phyloP scores from a whole-genome alignment of 1,284 basidiomycete genomes.

The Microbotryomycetes sp. region DNA sequence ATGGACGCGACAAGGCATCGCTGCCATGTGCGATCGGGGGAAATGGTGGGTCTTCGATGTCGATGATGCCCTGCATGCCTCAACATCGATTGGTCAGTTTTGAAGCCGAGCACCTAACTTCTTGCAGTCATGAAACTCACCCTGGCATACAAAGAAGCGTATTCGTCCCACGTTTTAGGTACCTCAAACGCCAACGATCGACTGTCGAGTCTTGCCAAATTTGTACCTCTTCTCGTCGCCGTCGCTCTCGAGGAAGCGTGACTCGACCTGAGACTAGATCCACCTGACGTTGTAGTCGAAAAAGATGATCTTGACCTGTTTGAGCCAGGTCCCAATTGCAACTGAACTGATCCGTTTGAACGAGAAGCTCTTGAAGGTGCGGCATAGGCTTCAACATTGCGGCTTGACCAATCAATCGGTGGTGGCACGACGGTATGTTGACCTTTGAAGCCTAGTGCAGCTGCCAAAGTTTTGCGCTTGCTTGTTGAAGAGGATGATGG shows the following conservation, averaged over 20 bases:
- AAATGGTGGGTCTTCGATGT: background rate
- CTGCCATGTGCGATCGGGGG: background rate
- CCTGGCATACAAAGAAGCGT: background rate
- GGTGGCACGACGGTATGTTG: background rate
- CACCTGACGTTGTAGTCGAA: background rate
- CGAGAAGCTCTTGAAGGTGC: background rate
- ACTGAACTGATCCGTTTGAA: background rate
- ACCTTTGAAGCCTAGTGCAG: background rate
- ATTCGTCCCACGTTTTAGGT: background rate
- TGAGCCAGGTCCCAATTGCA: background rate
- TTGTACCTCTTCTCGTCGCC: background rate
- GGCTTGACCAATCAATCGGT: background rate
- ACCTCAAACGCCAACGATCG: background rate
- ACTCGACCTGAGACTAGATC: background rate
- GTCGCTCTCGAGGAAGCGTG: background rate
- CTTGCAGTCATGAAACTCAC: background rate
- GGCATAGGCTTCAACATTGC: background rate
- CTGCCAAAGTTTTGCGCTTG: background rate
- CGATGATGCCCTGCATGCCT: constrained; percentile 2
- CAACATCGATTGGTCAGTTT: too few relatives aligned
- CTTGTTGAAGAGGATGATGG: background rate
- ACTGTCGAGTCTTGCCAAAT: background rate
- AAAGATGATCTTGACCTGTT: background rate
- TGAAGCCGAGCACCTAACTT: too few relatives aligned
- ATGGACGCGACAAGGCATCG: constrained; percentile 1